These are phyloP conservation scores for Dendrostoma leiphaemia DNA, from an alignment of 2,329 filamentous ascomycete genomes.

Conservation along the genomic window DNA sequence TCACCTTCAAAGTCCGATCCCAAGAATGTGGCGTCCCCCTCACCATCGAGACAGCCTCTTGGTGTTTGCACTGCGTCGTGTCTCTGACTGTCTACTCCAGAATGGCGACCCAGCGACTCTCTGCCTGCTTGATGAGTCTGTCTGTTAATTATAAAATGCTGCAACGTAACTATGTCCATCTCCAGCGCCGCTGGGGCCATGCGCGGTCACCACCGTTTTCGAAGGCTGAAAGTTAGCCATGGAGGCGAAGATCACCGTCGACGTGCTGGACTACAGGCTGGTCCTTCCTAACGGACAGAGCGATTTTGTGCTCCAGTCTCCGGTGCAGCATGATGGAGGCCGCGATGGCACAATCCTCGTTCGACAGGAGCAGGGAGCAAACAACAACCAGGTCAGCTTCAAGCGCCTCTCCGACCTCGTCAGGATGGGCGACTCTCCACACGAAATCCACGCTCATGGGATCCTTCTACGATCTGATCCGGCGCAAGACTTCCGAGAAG, in stretches of 20 bases:
- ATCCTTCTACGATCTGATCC: background rate
- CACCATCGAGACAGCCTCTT: no score
- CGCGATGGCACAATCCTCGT: background rate
- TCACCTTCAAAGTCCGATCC: no score
- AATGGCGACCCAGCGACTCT: no score
- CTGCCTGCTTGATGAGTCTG: no score
- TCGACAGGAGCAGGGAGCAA: slow-evolving; percentile 8
- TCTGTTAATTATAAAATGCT: no score
- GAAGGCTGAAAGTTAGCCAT: background rate
- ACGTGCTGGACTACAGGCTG: slow-evolving; percentile 12
- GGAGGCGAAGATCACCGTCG: slow-evolving; percentile 7
- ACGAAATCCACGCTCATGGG: slow-evolving; percentile 9
- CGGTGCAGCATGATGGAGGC: background rate
- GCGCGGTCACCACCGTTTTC: no score
- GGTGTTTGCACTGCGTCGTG: background rate
- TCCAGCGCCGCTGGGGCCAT: no score
- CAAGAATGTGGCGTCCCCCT: no score
- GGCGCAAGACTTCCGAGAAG: background rate
- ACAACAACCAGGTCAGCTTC: slow-evolving; percentile 9
- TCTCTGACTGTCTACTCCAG: no score
- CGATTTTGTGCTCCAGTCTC: slow-evolving; percentile 5
- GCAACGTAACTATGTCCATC: no score
- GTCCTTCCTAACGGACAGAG: background rate
- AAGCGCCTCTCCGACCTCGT: background rate
- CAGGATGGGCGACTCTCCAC: background rate